phyloP scores from a whole-genome alignment of 208 protist species.

The Leishmania tarentolae region DNA sequence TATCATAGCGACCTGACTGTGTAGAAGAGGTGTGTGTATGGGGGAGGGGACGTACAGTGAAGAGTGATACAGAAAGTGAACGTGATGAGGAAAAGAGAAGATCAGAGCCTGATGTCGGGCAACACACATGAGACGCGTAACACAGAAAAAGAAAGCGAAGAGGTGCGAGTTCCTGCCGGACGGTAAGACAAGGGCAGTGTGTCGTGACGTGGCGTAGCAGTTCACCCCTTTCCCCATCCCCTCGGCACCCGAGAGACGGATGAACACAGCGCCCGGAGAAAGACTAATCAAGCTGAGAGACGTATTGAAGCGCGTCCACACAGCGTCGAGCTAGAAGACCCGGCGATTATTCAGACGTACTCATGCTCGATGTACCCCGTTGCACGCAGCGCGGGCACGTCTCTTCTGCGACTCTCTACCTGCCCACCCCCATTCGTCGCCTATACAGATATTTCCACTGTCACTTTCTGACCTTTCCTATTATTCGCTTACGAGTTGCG shows the following conservation, averaged over 20 bases:
- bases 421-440: neutral
- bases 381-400: neutral
- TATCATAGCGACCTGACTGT: neutral
- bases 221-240: neutral
- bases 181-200: neutral
- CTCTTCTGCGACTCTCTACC: neutral
- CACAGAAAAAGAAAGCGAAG: neutral
- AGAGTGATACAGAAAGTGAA: too few relatives aligned
- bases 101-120: too few relatives aligned
- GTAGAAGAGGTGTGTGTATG: neutral
- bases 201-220: neutral
- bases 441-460: neutral
- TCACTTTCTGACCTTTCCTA: neutral
- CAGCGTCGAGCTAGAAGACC: neutral
- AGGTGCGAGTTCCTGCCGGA: neutral
- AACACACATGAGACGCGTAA: neutral
- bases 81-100: neutral
- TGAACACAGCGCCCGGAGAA: neutral
- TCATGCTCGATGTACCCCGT: neutral
- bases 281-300: neutral
- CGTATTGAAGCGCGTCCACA: neutral
- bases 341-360: neutral
- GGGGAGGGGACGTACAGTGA: neutral
- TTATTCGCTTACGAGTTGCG: slow-evolving; percentile 25
- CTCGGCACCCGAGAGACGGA: neutral